Percentiles rank a stretch among this genome's conserved stretches.
These are phyloP conservation scores for Stentor roeselii DNA, from an alignment of 73 alveolate genomes.

Conservation along the genomic window DNA sequence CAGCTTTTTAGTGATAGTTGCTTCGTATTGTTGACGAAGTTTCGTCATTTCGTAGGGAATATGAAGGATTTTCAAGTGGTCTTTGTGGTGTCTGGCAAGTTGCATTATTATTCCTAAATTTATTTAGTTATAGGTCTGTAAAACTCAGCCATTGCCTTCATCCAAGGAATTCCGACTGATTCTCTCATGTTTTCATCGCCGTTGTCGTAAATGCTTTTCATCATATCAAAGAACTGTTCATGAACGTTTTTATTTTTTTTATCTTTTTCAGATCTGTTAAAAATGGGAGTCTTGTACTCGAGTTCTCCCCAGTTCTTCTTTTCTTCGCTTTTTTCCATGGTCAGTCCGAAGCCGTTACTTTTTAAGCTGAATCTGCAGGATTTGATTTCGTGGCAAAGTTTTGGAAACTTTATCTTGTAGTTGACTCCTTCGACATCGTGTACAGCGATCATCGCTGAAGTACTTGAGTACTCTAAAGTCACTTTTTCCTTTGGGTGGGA, in stretches of 20 bases:
- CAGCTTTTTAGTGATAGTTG: too few relatives aligned
- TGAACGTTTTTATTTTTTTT: too few relatives aligned
- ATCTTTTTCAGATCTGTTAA: too few relatives aligned
- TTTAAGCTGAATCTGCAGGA: background rate
- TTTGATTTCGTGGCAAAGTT: background rate
- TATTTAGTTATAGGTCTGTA: too few relatives aligned
- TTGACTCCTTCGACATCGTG: background rate
- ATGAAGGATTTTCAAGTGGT: too few relatives aligned
- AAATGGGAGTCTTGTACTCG: background rate
- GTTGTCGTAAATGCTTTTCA: background rate
- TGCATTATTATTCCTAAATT: too few relatives aligned
- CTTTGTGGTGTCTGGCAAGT: too few relatives aligned
- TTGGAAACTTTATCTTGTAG: background rate
- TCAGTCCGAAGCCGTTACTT: background rate
- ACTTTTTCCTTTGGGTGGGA: slow-evolving; percentile 1
- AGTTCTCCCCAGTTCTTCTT: background rate
- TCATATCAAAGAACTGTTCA: background rate
- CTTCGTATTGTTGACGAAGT: too few relatives aligned
- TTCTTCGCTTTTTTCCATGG: background rate
- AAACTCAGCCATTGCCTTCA: too few relatives aligned
- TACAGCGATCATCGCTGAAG: background rate
- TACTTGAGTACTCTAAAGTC: background rate
- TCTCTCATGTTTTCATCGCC: background rate
- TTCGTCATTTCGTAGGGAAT: too few relatives aligned
- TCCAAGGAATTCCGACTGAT: background rate